Evolutionary conservation across 805 yeast species (phyloP), one percentile per base, ranked within the genome.

Genomic region (Lipomyces anomalus): DNA sequence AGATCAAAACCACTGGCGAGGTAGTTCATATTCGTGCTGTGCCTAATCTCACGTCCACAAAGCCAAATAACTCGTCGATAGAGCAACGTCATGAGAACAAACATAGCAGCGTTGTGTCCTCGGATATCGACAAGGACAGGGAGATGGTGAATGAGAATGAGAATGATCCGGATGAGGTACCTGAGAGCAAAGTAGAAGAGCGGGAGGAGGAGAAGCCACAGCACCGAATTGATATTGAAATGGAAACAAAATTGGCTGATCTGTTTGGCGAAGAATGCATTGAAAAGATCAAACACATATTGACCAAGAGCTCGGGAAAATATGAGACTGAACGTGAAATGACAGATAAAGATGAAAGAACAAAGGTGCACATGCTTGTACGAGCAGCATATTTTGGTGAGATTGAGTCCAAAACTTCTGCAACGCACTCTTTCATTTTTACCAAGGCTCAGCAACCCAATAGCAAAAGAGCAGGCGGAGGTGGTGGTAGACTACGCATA

Each of bases 391-490:
- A 87, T 63, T 72, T 78, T 38, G 79, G 83, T 22, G 79, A 74
- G 53, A 66, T 92, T 32, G 97, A 92, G 48, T 78, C 95, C 4
- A 73, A 78, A 38, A 92, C 97, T 0, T 76, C 89, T 0, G 73
- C 74, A 1, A 71, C 70, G 20, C 83, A 86, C 59, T 73, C 78
- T 1, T 80, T 89, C 58, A 73, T 74, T 43, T 71, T 89, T 45
- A 76, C 80, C 0, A 9, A 13, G 30, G 30, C 30, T 13, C 30
- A 13, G 11, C 11, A 9, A 13, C 30, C 30, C 11, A 13, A 9
- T 13, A 13, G 36, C 36, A 33, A 33, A 11, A 18, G 18, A 2
- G 16, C 16, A n/a, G 33, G 33, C 33, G n/a, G 36, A 7, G 36
- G 18, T 22, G 18, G 36, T 22, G 11, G 18, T n/a, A 7, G 18